Evolutionary conservation across 345 rosid genomes (phyloP).

Genomic region (Toxicodendron radicans): DNA sequence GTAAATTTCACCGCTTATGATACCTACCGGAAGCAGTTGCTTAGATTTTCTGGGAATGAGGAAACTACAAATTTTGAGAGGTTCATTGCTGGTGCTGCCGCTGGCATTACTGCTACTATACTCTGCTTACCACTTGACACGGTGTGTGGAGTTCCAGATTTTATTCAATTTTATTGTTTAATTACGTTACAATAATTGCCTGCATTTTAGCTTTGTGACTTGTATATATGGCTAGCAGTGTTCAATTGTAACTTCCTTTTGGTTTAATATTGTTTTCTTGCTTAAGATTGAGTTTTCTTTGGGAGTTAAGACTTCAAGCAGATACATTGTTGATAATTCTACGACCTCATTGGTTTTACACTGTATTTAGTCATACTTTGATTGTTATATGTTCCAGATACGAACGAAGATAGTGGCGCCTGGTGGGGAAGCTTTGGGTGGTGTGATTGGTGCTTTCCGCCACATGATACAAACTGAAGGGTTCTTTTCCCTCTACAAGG

Average conservation of each 20-base stretch:
- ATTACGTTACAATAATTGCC: neutral
- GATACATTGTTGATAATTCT: neutral
- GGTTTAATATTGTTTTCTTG: neutral
- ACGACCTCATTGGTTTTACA: neutral
- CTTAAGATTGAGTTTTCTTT: neutral
- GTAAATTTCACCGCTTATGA: conserved; percentile 74
- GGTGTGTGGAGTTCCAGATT: conserved; percentile 35
- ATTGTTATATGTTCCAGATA: conserved; percentile 41
- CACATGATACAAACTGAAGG: conserved; percentile 70
- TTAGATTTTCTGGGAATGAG: conserved; percentile 51
- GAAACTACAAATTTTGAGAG: conserved; percentile 70
- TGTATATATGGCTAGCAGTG: neutral
- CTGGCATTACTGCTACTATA: conserved; percentile 67
- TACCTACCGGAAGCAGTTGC: conserved; percentile 68
- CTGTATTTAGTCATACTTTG: neutral
- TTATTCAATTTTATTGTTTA: neutral
- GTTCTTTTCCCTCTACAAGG: conserved; percentile 69
- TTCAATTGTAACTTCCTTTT: neutral
- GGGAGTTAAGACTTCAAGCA: neutral
- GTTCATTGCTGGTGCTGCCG: conserved; percentile 77
- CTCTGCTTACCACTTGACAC: conserved; percentile 79
- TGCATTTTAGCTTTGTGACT: neutral
- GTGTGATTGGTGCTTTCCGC: conserved; percentile 63
- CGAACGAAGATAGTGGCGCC: conserved; percentile 75
- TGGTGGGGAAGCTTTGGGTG: conserved; percentile 75